Evolutionary conservation across 2,329 filamentous ascomycete species (phyloP).

Genomic region (Lithohypha guttulata): DNA sequence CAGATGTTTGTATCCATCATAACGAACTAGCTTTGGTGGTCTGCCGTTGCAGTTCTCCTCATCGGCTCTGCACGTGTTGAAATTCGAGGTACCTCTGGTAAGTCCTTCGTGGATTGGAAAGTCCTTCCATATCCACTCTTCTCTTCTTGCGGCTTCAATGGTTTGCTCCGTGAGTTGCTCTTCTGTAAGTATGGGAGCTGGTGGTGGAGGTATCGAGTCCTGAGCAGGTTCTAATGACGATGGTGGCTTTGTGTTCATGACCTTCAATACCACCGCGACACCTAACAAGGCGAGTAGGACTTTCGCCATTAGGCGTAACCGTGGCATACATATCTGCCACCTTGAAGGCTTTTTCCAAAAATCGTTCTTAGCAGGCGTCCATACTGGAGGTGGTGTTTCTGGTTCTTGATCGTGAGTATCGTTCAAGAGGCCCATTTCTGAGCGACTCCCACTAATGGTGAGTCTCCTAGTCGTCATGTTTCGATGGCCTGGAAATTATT

Average conservation of each 20-base stretch:
- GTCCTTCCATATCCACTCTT: slow-evolving; percentile 22
- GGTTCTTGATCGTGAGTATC: slow-evolving; percentile 16
- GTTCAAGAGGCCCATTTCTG: slow-evolving; percentile 21
- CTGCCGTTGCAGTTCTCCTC: slow-evolving; percentile 19
- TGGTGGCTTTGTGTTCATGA: slow-evolving; percentile 15
- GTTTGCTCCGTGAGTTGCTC: slow-evolving; percentile 11
- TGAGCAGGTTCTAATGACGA: slow-evolving; percentile 1
- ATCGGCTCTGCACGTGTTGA: slow-evolving; percentile 16
- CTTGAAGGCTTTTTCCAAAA: slow-evolving; percentile 22
- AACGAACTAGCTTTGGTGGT: slow-evolving; percentile 19
- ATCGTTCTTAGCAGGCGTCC: slow-evolving; percentile 20
- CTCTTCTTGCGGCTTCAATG: slow-evolving; percentile 17
- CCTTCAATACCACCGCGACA: slow-evolving; percentile 16
- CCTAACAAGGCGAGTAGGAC: slow-evolving; percentile 13
- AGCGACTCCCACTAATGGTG: slow-evolving; percentile 20
- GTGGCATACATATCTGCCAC: slow-evolving; percentile 23
- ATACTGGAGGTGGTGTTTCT: slow-evolving; percentile 19
- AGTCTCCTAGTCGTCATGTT: slow-evolving; percentile 19
- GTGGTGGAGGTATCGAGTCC: slow-evolving; percentile 4
- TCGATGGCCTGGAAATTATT: not conserved
- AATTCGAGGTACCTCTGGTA: slow-evolving; percentile 18
- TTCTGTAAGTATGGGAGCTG: slow-evolving; percentile 10
- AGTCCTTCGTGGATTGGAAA: slow-evolving; percentile 20
- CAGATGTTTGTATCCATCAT: slow-evolving; percentile 20
- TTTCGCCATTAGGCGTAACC: slow-evolving; percentile 18